phyloP scores from a whole-genome alignment of 2,329 filamentous ascomycete genomes.

The Aspergillus pseudoviridinutans region DNA sequence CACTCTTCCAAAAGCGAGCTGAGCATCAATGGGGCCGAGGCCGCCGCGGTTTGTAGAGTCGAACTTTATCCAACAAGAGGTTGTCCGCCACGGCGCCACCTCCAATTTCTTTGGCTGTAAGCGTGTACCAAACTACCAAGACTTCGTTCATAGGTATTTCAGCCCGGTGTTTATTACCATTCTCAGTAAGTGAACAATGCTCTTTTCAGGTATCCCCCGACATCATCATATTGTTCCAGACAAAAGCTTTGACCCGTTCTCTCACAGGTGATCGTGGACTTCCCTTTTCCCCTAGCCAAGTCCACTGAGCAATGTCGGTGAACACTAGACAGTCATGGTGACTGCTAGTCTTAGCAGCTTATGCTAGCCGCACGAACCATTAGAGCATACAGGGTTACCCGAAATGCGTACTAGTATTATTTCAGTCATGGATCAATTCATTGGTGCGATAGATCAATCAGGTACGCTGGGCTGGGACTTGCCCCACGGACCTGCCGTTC shows the following conservation, averaged over 20 bases:
- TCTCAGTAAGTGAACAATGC: constrained; percentile 10
- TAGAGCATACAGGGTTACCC: too few species aligned
- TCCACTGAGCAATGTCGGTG: not conserved
- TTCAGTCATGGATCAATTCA: not conserved
- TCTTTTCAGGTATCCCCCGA: constrained; percentile 13
- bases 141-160: constrained; percentile 3
- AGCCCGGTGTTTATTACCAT: constrained; percentile 5
- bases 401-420: too few species aligned
- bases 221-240: constrained; percentile 2
- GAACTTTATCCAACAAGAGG: not conserved
- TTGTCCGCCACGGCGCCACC: not conserved
- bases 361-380: too few species aligned
- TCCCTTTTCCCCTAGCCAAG: not conserved
- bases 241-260: constrained; percentile 1
- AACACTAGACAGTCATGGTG: too few species aligned
- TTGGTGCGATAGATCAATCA: not conserved
- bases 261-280: not conserved
- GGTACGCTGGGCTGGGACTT: not conserved
- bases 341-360: not conserved
- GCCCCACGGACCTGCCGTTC: not conserved
- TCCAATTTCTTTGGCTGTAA: constrained; percentile 7
- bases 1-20: not conserved
- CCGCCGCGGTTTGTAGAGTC: not conserved
- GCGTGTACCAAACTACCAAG: constrained; percentile 5
- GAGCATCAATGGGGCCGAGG: not conserved